Evolutionary conservation across 2,329 filamentous ascomycete species (phyloP).

Genomic region (Aureobasidium vineae): DNA sequence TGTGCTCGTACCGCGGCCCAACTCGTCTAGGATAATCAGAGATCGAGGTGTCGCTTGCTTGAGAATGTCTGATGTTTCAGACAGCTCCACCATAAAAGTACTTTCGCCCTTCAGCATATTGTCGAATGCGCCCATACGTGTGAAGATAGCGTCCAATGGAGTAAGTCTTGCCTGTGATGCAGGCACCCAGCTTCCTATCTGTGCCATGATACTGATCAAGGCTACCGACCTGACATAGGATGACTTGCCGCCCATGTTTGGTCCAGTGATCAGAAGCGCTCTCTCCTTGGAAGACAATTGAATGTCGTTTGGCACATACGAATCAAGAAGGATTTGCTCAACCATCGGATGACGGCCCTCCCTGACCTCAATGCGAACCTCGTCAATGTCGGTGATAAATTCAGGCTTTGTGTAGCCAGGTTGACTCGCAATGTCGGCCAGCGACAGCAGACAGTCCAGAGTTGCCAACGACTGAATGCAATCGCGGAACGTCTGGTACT

Average conservation of each 20-base stretch:
- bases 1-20: slow-evolving; percentile 89
- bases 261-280: slow-evolving; percentile 87
- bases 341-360: slow-evolving; percentile 92
- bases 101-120: slow-evolving; percentile 93
- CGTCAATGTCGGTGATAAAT: slow-evolving; percentile 50
- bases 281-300: slow-evolving; percentile 64
- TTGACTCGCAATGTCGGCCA: slow-evolving; percentile 78
- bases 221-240: slow-evolving; percentile 92
- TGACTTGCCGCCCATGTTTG: slow-evolving; percentile 99
- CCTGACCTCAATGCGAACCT: slow-evolving; percentile 66
- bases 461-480: slow-evolving; percentile 81
- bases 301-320: slow-evolving; percentile 90
- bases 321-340: slow-evolving; percentile 78
- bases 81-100: slow-evolving; percentile 98
- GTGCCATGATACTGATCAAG: slow-evolving; percentile 87
- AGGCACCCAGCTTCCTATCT: slow-evolving; percentile 92
- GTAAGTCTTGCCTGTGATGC: slow-evolving; percentile 71
- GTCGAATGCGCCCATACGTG: slow-evolving; percentile 92
- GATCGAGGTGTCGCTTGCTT: slow-evolving; percentile 81
- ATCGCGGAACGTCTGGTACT: slow-evolving; percentile 87
- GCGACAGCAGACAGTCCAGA: slow-evolving; percentile 84
- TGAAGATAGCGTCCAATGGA: slow-evolving; percentile 87
- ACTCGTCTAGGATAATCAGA: slow-evolving; percentile 89
- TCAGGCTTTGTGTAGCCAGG: slow-evolving; percentile 85
- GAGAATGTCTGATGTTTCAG: slow-evolving; percentile 86